Evolutionary conservation across 2,329 filamentous ascomycete species (phyloP).

Genomic region (Triangularia setosa): DNA sequence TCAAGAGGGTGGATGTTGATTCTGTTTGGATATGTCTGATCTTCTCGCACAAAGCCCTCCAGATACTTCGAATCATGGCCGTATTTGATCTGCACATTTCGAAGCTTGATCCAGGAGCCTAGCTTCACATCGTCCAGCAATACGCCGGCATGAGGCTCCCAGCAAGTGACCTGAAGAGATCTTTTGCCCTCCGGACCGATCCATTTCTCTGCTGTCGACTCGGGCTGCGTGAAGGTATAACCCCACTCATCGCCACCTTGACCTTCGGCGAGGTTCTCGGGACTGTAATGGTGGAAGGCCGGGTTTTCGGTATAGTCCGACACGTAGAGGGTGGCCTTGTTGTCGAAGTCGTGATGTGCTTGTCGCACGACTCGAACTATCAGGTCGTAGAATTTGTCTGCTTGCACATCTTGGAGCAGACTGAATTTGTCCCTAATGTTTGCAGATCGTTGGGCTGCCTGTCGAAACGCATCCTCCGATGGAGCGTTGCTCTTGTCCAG

Average conservation of each 20-base stretch:
- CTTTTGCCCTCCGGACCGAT: conserved; percentile 69
- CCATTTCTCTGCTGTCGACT: conserved; percentile 45
- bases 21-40: conserved; percentile 44
- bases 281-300: conserved; percentile 52
- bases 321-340: conserved; percentile 63
- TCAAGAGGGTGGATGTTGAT: conserved; percentile 57
- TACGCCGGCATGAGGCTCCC: conserved; percentile 60
- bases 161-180: conserved; percentile 69
- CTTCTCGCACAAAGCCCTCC: conserved; percentile 68
- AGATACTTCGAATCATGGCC: conserved; percentile 51
- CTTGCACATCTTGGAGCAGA: conserved; percentile 59
- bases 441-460: conserved; percentile 35
- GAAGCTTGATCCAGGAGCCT: conserved; percentile 62
- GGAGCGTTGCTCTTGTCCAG: conserved; percentile 44
- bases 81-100: conserved; percentile 68
- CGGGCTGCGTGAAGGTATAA: conserved; percentile 40
- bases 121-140: conserved; percentile 51
- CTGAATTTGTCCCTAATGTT: conserved; percentile 55
- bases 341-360: conserved; percentile 38
- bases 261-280: conserved; percentile 29
- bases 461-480: conserved; percentile 39
- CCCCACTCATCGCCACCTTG: conserved; percentile 37
- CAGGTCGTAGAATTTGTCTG: conserved; percentile 61
- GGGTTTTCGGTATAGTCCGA: conserved; percentile 78
- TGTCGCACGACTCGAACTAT: conserved; percentile 64